These are phyloP conservation scores for Fusarium sp. DNA, from an alignment of 2,329 filamentous ascomycete species.

Conservation along the genomic window DNA sequence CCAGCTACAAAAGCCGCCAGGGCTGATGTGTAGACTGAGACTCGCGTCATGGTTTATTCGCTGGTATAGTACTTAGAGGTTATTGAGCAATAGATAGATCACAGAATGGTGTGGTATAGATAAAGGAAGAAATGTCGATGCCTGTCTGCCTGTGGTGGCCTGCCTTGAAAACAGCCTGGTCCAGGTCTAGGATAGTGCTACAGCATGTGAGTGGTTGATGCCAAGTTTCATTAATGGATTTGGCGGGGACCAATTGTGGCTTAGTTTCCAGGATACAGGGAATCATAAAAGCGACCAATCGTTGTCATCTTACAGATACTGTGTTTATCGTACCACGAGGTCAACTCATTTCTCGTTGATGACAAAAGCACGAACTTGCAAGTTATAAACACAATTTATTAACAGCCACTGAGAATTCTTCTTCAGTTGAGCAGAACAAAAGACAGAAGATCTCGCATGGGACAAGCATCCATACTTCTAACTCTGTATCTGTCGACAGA, in stretches of 20 bases:
- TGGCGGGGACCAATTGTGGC: constrained; percentile 23
- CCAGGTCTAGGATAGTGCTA: constrained; percentile 19
- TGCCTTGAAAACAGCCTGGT: constrained; percentile 33
- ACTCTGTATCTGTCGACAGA: background rate
- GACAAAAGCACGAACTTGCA: background rate
- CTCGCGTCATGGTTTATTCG: constrained; percentile 55
- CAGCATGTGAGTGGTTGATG: constrained; percentile 35
- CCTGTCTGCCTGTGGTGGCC: constrained; percentile 29
- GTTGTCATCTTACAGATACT: background rate
- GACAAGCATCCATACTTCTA: background rate
- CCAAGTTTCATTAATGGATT: constrained; percentile 38
- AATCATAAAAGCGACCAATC: background rate
- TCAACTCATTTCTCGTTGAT: background rate
- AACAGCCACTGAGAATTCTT: background rate
- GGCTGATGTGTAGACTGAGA: constrained; percentile 56
- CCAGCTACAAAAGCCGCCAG: constrained; percentile 57
- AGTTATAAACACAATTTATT: constrained; percentile 1
- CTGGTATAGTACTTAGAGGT: background rate
- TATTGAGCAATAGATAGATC: background rate
- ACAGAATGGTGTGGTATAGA: constrained; percentile 6
- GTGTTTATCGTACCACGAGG: background rate
- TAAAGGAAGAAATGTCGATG: constrained; percentile 39
- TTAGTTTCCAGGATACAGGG: constrained; percentile 10
- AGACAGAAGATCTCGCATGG: background rate
- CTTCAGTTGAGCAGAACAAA: background rate